Base-by-base conservation (phyloP, 768 basidiomycete species). In the Lactarius indigo region DNA sequence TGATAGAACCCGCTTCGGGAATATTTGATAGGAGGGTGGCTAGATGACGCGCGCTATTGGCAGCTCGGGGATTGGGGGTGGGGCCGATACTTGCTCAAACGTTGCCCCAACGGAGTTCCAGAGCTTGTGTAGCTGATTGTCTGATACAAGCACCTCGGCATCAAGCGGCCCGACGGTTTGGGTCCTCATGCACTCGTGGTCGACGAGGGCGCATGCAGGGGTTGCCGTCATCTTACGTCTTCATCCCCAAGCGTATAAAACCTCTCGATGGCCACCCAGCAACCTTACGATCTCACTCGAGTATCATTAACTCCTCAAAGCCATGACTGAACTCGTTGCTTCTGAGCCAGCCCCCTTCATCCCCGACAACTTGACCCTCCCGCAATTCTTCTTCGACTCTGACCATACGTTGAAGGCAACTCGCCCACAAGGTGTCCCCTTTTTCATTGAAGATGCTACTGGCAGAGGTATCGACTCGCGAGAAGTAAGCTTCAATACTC, bases 351-450 rank as follows among this genome's bases (percentile, higher is more conserved):
- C 82, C 57, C 77, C 78, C 60, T 70, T 71, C 44, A 84, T 88
- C 61, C 88, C 88, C 18, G 87, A 89, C 70, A 74, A 89, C 75
- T 75, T 89, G 47, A 84, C 83, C 26, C 78, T 90, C 10, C 83
- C 88, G 8, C 89, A 90, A 74, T 90, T 90, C 73, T 79, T 90
- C 55, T 79, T 90, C 20, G 82, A 84, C 61, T 74, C 72, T 28
- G 73, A 76, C 28, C 77, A 82, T 52, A 75, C 79, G 9, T 60
- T 78, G 9, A 73, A 83, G 47, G 87, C 87, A 0, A n/a, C 71
- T 12, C 78, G 87, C 59, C 80, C 79, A 26, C 67, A 75, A 0
- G 76, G 78, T 41, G 72, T 75, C 8, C 86, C 87, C 9, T 88
- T 83, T 81, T 77, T 90, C 61, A 82, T 88, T 31, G 82, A 90